Evolutionary conservation across 176 grass and related monocot genomes (phyloP), one percentile per base, ranked within the genome.

Genomic region (Rhynchospora pubera): DNA sequence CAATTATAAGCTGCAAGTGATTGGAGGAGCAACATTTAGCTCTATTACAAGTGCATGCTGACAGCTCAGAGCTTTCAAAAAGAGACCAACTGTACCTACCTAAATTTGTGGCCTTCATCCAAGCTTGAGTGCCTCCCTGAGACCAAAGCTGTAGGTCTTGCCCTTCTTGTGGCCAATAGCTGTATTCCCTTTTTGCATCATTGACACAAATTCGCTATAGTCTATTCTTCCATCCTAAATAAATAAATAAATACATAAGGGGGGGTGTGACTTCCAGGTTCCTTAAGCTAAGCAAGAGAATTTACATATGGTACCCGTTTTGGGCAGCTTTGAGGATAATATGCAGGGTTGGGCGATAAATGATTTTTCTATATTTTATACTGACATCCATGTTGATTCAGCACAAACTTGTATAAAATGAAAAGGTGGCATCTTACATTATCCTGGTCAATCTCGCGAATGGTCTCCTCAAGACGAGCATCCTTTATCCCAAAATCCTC

Each of bases 121-220:
- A 69, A 97, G 81, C 86, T 94, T 97, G 69, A 94, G 86, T 78
- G 92, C 94, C 84, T 97, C 94, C 71, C 94, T 89, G 84, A 97
- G 92, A 89, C 94, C 94, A 78, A 92, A 94, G 62, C 92, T 97
- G 26, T 87, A 84, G 11, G 26, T 57, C 7, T 85, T 92, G 39
- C 51, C 65, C 21, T 86, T 85, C 52, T 94, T 97, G 83, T 92
- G 92, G 44, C 90, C 90, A 39, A 94, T 76, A 56, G 70, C 81
- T n/a, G 89, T 88, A 89, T 97, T 97, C 77, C 94, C 92, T 78
- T 94, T 97, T 15, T 92, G 94, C 94, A 97, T 97, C 94, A 97
- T 97, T 18, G 83, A 85, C 62, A 92, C 94, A 85, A 97, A 97
- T 52, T 97, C 94, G 61, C 93, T 89, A 77, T 97, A 97, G 83